These are phyloP conservation scores for Astrothelium macrocarpum DNA, from an alignment of 495 filamentous ascomycete species.

Conservation along the genomic window DNA sequence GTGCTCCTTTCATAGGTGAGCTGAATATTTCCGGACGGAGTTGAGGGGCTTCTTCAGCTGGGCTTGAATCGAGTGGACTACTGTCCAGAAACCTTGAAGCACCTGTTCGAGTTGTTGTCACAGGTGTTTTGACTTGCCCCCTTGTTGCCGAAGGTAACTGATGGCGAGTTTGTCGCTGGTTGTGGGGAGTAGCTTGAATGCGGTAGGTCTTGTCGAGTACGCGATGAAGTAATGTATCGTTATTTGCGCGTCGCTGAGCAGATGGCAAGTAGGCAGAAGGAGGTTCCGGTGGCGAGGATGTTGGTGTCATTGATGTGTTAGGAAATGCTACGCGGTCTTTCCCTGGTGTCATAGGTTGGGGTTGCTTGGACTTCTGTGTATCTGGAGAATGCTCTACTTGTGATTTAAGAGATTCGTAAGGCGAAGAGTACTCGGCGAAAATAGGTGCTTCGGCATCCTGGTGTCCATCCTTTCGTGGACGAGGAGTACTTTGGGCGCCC, in stretches of 20 bases:
- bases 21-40: conserved; percentile 79
- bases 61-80: conserved; percentile 54
- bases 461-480: conserved; percentile 18
- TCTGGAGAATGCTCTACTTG: conserved; percentile 20
- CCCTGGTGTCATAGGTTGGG: conserved; percentile 43
- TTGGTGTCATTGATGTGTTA: conserved; percentile 45
- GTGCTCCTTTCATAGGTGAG: conserved; percentile 48
- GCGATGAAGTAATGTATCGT: conserved; percentile 74
- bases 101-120: conserved; percentile 27
- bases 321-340: conserved; percentile 40
- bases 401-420: conserved; percentile 51
- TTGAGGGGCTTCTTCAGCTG: conserved; percentile 69
- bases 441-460: conserved; percentile 30
- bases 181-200: conserved; percentile 80
- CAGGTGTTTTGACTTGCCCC: conserved; percentile 13
- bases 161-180: conserved; percentile 27
- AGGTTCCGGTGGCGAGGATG: conserved; percentile 31
- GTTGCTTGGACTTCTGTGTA: conserved; percentile 11
- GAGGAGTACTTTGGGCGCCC: conserved; percentile 30
- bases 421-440: conserved; percentile 56
- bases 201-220: conserved; percentile 90
- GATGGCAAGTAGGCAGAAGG: conserved; percentile 22
- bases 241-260: conserved; percentile 16
- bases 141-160: conserved; percentile 22
- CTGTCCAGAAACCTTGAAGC: conserved; percentile 20